phyloP scores from a whole-genome alignment of 2,329 filamentous ascomycete genomes.

The Aspergillus sp. region DNA sequence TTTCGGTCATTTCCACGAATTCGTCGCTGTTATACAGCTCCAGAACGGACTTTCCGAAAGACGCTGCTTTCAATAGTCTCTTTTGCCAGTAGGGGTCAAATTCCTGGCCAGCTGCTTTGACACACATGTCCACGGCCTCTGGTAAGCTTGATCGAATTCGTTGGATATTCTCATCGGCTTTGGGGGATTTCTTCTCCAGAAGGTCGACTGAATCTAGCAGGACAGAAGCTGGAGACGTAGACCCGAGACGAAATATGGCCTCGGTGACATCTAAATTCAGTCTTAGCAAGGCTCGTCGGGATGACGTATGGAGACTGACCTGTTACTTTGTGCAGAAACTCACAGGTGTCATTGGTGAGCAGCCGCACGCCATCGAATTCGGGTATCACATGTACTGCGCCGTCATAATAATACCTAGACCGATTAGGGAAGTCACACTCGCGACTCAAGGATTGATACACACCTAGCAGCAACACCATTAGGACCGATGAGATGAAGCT shows the following conservation, averaged over 20 bases:
- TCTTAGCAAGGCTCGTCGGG: slow-evolving; percentile 6
- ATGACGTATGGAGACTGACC: slow-evolving; percentile 34
- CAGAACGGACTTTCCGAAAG: slow-evolving; percentile 94
- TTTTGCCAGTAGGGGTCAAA: slow-evolving; percentile 93
- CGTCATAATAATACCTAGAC: slow-evolving; percentile 80
- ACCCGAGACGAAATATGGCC: slow-evolving; percentile 84
- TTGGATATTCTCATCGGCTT: slow-evolving; percentile 96
- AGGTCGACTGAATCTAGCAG: slow-evolving; percentile 89
- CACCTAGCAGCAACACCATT: slow-evolving; percentile 69
- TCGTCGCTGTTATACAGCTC: slow-evolving; percentile 98
- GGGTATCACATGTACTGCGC: slow-evolving; percentile 81
- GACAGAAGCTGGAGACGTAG: slow-evolving; percentile 87
- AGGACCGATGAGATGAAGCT: slow-evolving; percentile 89
- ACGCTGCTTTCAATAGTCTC: slow-evolving; percentile 89
- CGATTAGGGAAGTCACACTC: slow-evolving; percentile 15
- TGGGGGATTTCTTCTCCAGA: slow-evolving; percentile 88
- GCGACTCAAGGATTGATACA: slow-evolving; percentile 4
- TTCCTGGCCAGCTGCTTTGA: slow-evolving; percentile 90
- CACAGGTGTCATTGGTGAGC: slow-evolving; percentile 90
- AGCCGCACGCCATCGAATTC: slow-evolving; percentile 88
- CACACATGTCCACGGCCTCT: slow-evolving; percentile 90
- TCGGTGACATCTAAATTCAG: slow-evolving; percentile 64
- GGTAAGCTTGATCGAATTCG: slow-evolving; percentile 83
- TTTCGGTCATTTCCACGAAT: slow-evolving; percentile 98
- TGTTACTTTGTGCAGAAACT: slow-evolving; percentile 93